Evolutionary conservation across 352 stramenopile genomes (phyloP), one percentile per base, ranked within the genome.

Genomic region (Phytophthora litchii): DNA sequence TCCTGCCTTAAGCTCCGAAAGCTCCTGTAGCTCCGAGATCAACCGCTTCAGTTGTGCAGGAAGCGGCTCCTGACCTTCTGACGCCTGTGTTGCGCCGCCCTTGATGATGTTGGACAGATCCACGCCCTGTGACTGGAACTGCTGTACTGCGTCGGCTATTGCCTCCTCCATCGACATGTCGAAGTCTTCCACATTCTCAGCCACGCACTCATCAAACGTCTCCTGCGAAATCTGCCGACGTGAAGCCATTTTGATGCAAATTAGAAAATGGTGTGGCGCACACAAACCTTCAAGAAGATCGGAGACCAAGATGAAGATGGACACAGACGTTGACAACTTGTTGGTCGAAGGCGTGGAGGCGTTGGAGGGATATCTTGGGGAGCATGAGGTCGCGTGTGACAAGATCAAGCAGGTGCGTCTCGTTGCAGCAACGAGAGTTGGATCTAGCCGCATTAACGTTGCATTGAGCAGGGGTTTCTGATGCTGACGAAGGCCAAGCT

Each of bases 131-230:
- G 83, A 91, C 55, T 86, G 70, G 44, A 97, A 96, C 70, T 97
- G 89, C 58, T 84, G 63, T 27, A 96, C 67, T 1, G 89, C 85
- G 35, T 97, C 89, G 7, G 49, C 56, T 48, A 91, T 73, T 13
- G 89, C 88, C 21, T 95, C 88, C 27, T 87, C 78, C n/a, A 75
- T 56, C 2, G 68, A 62, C 83, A 97, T 95, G 37, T 94, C 89
- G 67, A 97, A 96, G 43, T 97, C 89, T 43, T 92, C 84, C 43
- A 96, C 70, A 74, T 97, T 97, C 67, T 97, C 89, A 32, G 75
- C 56, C 54, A 97, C 89, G 67, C 74, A 86, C 56, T 96, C 88
- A 63, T 97, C 88, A 65, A 97, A 97, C 45, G 89, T 96, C 59
- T 88, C 73, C 67, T 97, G 89, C 53, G 86, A 91, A 59, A 97